Conservation (phyloP, 1,284 basidiomycete species). For the Microbotryum intermedium region DNA sequence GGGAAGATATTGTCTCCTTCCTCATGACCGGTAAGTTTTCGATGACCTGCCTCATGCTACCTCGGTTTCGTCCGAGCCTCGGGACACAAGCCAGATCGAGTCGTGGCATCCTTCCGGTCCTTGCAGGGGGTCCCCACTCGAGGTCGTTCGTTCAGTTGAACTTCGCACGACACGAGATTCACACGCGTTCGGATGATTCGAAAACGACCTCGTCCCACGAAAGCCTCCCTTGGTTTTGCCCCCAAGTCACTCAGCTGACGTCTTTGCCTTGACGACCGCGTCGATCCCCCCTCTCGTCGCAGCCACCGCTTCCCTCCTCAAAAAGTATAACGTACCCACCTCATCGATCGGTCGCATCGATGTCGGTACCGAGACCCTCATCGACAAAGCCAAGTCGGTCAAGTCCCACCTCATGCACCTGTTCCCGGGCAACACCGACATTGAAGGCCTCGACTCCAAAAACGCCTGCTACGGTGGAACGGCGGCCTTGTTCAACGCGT, state of each 20-base stretch:
- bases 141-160: too few species aligned
- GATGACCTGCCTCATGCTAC: background rate
- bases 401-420: slow-evolving; percentile 99
- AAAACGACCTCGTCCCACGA: background rate
- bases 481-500: slow-evolving; percentile 92
- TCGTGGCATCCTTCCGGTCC: too few species aligned
- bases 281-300: background rate
- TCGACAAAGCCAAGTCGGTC: slow-evolving; percentile 99
- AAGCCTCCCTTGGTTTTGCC: too few species aligned
- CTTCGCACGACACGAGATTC: too few species aligned
- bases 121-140: too few species aligned
- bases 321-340: slow-evolving; percentile 95
- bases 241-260: too few species aligned
- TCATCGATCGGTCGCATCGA: slow-evolving; percentile 93
- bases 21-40: slow-evolving; percentile 75
- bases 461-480: slow-evolving; percentile 99
- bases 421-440: slow-evolving; percentile 93
- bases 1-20: slow-evolving; percentile 97
- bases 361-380: slow-evolving; percentile 97
- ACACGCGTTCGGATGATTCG: background rate
- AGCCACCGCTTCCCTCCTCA: slow-evolving; percentile 61
- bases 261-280: background rate
- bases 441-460: slow-evolving; percentile 98
- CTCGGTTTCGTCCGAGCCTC: background rate
- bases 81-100: background rate